Base-by-base conservation (phyloP, 2,329 filamentous ascomycete species). In the Cadophora sp. region DNA sequence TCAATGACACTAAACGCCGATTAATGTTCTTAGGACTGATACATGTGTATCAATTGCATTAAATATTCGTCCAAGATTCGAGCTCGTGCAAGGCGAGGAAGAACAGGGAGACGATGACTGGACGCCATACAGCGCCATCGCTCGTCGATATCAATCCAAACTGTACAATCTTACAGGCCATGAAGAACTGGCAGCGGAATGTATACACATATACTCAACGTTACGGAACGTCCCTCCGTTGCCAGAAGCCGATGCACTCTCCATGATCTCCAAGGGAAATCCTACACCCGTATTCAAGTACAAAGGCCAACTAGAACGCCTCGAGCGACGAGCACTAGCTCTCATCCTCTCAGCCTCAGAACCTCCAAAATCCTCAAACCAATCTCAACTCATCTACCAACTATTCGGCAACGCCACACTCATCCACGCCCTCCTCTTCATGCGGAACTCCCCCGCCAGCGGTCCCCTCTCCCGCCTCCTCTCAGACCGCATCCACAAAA, bases 341-440 rank as follows among this genome's bases (percentile, higher is more conserved):
- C 48, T 64, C 22, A 26, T 56, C 11, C 31, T 56, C 2, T 64
- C 62, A 40, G 31, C 34, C 4, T 55, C 62, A 4, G 29, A 55
- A 27, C 62, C 19, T n/a, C 48, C 11, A n/a, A 55, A n/a, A n/a
- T n/a, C n/a, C 22, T 12, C 26, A 11, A 12, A 55, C 22, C 11
- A 40, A n/a, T n/a, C 16, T 16, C 24, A 46, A 9, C 31, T 43
- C 19, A 67, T 69, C 12, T 64, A 64, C 43, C 37, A 48, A 37
- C 64, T 69, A 14, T 65, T 69, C 48, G 59, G 64, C 26, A 65
- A 51, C 16, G 68, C 68, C 16, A 27, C 62, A 1, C 37, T 66
- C 1, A 58, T 69, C 11, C 68, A 69, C 43, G 64, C 66, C 8
- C 46, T 64, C 14, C 46, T 67, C 27, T 69, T 69, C 62, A 63